Percentiles rank a stretch among this genome's conserved stretches.
These are phyloP conservation scores for Clonostachys rhizophaga DNA, from an alignment of 2,329 filamentous ascomycete genomes.

Conservation along the genomic window DNA sequence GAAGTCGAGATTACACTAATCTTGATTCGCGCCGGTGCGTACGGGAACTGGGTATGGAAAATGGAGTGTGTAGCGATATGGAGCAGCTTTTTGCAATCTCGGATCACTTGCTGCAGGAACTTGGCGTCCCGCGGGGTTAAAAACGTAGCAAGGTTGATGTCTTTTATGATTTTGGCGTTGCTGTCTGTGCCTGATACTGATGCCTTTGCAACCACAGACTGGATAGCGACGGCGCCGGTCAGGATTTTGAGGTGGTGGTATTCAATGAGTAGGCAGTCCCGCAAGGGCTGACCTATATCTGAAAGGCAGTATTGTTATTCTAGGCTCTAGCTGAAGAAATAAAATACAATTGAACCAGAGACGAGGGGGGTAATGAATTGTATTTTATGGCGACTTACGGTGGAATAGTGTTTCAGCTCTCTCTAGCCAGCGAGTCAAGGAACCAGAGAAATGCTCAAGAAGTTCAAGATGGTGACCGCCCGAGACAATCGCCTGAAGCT, in stretches of 20 bases:
- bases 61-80: slow-evolving; percentile 7
- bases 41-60: slow-evolving; percentile 6
- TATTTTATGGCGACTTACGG: too few relatives aligned
- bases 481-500: too few relatives aligned
- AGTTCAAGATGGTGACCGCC: too few relatives aligned
- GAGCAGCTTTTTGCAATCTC: slow-evolving; percentile 8
- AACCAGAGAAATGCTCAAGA: too few relatives aligned
- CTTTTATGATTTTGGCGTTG: too few relatives aligned
- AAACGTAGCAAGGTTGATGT: neutral
- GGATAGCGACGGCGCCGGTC: slow-evolving; percentile 10
- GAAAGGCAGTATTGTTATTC: neutral
- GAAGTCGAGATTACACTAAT: slow-evolving; percentile 12
- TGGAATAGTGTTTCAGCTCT: too few relatives aligned
- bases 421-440: too few relatives aligned
- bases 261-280: slow-evolving; percentile 4
- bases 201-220: slow-evolving; percentile 11
- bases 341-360: too few relatives aligned
- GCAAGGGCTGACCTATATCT: too few relatives aligned
- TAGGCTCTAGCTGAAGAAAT: too few relatives aligned
- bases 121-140: slow-evolving; percentile 4
- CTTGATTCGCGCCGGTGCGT: slow-evolving; percentile 8
- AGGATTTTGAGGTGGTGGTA: slow-evolving; percentile 12
- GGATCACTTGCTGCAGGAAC: slow-evolving; percentile 11
- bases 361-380: too few relatives aligned
- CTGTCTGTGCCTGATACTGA: neutral